Conservation (phyloP, 768 basidiomycete genomes). For the Trametes cinnabarina region DNA sequence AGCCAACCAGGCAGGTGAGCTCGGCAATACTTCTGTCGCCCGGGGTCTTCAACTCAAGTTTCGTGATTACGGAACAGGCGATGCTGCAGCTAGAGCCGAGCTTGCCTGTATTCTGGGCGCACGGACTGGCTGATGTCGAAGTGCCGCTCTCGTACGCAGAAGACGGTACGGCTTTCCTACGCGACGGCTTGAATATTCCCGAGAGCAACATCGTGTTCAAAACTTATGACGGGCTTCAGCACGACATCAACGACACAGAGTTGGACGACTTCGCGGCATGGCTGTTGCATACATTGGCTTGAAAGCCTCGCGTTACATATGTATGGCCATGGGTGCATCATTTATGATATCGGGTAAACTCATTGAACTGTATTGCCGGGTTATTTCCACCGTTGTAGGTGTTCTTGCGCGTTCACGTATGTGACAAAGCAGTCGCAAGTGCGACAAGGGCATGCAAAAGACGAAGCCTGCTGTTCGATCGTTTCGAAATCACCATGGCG, state of each 20-base stretch:
- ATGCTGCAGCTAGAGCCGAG: conserved; percentile 34
- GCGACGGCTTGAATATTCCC: conserved; percentile 27
- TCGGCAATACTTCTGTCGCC: no score
- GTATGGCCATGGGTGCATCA: no score
- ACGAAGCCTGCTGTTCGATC: no score
- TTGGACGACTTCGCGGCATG: conserved; percentile 13
- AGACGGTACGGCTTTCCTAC: conserved; percentile 35
- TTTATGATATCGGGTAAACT: no score
- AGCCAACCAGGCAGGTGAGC: conserved; percentile 35
- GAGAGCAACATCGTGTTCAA: conserved; percentile 12
- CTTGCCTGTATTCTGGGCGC: conserved; percentile 44
- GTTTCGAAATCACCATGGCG: no score
- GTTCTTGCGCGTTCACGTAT: no score
- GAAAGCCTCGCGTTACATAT: not conserved
- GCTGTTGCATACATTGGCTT: conserved; percentile 1
- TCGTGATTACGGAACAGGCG: conserved; percentile 20
- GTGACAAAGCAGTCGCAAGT: no score
- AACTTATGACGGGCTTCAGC: conserved; percentile 15
- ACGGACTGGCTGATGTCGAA: conserved; percentile 38
- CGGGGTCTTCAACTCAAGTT: not conserved
- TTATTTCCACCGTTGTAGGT: no score
- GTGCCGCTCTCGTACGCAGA: conserved; percentile 38
- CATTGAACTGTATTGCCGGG: no score
- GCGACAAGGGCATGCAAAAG: no score
- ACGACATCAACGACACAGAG: conserved; percentile 14